Evolutionary conservation across 164 flowering plant species (phyloP), one percentile per base, ranked within the genome.

Genomic region (Saururus chinensis): DNA sequence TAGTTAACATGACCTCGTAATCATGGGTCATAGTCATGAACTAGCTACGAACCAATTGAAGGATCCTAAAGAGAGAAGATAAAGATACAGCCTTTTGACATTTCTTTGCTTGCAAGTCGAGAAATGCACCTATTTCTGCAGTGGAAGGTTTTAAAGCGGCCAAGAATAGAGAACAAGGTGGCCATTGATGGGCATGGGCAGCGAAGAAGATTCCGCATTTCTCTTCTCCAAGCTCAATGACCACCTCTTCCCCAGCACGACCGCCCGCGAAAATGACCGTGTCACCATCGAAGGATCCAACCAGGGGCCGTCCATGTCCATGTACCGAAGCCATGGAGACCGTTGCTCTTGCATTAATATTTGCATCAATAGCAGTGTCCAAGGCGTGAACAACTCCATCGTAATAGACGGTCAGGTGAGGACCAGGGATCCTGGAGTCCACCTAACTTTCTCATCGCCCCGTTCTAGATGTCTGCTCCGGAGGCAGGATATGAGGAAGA

Each of bases 281-380:
- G 61, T 77, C 60, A 71, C 73, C 42, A 52, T 84, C 62, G 64
- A 68, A 11, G 87, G 88, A 20, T 68, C 60, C 57, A 87, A 76
- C 56, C 66, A 65, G 0, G 96, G 96, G 22, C 85, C 96, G 0
- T n/a, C 79, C 9, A 81, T 81, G 79, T 62, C 56, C 35, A 40
- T 70, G 24, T 66, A 69, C 14, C 7, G 19, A 62, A 24, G 53
- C 57, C 37, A 57, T 51, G 67, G 0, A 51, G 30, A 9, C 22
- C 69, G 71, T 56, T 51, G 77, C 64, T 82, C 79, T 63, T 69
- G 75, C 76, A 71, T 87, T 61, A 89, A 85, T 76, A 81, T 89
- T 14, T 83, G 77, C 53, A 66, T 88, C 37, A 89, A 81, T 80
- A 89, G 77, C 78, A 87, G 85, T 30, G 59, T 83, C n/a, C 93